A percentile compares a stretch with the other conserved stretches of the same genome.
Evolutionary conservation across 352 stramenopile genomes (phyloP).

Genomic region (Globisporangium barbulae): DNA sequence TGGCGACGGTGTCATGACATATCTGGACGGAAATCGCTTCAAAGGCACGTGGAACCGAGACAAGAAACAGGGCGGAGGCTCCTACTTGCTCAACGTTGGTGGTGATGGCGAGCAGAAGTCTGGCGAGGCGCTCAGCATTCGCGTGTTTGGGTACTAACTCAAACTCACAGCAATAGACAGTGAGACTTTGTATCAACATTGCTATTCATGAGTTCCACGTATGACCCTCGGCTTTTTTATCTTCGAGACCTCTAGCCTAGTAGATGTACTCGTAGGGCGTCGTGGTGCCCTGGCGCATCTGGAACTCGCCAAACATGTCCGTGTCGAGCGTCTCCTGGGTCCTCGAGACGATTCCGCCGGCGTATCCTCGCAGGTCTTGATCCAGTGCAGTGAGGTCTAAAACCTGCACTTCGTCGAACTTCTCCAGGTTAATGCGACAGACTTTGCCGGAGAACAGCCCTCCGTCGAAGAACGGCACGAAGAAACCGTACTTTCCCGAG

Average conservation of each 20-base stretch:
- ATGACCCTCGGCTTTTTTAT: background rate
- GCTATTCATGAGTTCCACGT: too few species aligned
- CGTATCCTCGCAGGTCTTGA: conserved; percentile 41
- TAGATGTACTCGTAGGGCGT: conserved; percentile 69
- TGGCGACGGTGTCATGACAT: conserved; percentile 77
- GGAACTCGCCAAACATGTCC: conserved; percentile 60
- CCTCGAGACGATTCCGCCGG: conserved; percentile 48
- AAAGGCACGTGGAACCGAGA: conserved; percentile 87
- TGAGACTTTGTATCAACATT: background rate
- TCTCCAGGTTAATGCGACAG: conserved; percentile 76
- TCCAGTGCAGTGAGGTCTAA: conserved; percentile 60
- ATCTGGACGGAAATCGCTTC: conserved; percentile 77
- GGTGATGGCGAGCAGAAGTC: conserved; percentile 4
- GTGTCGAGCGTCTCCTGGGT: conserved; percentile 40
- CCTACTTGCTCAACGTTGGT: conserved; percentile 47
- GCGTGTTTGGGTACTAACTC: conserved; percentile 43
- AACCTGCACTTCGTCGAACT: conserved; percentile 74
- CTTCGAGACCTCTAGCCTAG: conserved; percentile 17
- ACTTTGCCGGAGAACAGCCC: conserved; percentile 63
- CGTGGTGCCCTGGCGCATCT: conserved; percentile 60
- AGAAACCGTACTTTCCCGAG: conserved; percentile 80
- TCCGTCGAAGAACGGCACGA: conserved; percentile 76
- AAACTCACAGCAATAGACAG: too few species aligned
- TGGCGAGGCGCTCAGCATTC: conserved; percentile 22
- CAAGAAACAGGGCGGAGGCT: conserved; percentile 81